Conservation (phyloP, 2,329 filamentous ascomycete genomes). For the Calonectria pteridis region DNA sequence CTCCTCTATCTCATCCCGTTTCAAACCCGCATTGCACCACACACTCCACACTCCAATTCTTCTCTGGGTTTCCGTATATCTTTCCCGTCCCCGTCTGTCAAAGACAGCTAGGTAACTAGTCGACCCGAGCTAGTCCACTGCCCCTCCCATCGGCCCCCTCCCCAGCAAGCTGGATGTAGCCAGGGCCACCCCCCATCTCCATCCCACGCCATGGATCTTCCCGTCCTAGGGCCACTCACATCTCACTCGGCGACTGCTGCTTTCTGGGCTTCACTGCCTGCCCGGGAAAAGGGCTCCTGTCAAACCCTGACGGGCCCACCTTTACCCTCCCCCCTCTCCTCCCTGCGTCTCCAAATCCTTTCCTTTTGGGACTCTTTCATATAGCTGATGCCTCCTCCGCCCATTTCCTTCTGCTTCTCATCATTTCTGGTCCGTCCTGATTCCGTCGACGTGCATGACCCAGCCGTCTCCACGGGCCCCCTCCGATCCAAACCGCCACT, state of each 20-base stretch:
- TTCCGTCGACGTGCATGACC: not conserved
- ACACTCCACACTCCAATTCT: not conserved
- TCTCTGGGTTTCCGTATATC: not conserved
- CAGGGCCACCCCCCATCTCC: not conserved
- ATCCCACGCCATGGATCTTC: conserved; percentile 8
- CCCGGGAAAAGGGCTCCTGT: conserved; percentile 1
- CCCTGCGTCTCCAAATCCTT: not conserved
- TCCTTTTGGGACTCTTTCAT: not conserved
- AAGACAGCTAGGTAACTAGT: not conserved
- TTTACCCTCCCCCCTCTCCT: not conserved
- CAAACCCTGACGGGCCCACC: conserved; percentile 7
- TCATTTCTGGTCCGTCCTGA: not conserved
- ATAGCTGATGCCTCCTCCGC: not conserved
- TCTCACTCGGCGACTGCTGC: not conserved
- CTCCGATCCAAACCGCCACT: not conserved
- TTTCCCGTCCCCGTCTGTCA: conserved; percentile 4
- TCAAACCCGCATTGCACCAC: not conserved
- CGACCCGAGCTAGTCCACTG: not conserved
- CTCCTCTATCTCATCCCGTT: not conserved
- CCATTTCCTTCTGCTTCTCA: not conserved
- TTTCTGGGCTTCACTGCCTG: not conserved
- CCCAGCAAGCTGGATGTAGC: not conserved
- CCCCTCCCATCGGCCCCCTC: not conserved
- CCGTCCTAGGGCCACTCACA: conserved; percentile 3
- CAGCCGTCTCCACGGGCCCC: not conserved